Evolutionary conservation across 1,284 basidiomycete species (phyloP).

Genomic region (Rhodotorula sp.): DNA sequence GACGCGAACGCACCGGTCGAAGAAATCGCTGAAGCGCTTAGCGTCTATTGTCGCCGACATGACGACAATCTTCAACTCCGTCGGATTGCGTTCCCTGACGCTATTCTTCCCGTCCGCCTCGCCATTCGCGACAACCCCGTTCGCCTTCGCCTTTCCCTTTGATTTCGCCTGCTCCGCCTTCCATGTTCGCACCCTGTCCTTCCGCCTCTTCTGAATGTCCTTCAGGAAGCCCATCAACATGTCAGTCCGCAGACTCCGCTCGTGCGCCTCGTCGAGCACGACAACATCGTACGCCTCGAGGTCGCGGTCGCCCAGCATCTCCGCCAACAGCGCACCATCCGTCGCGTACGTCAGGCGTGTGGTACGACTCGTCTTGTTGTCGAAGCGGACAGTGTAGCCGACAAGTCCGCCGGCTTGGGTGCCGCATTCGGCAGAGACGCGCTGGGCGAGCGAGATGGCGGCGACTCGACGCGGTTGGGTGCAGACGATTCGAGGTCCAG

Average conservation of each 20-base stretch:
- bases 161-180: conserved; percentile 47
- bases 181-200: conserved; percentile 46
- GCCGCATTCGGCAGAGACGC: conserved; percentile 83
- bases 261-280: conserved; percentile 96
- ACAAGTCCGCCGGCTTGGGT: conserved; percentile 67
- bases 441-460: conserved; percentile 83
- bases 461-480: conserved; percentile 95
- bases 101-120: conserved; percentile 36
- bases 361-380: conserved; percentile 63
- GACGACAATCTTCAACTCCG: conserved; percentile 76
- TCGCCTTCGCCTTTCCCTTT: conserved; percentile 16
- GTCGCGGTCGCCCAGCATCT: conserved; percentile 73
- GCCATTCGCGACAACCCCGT: conserved; percentile 63
- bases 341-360: conserved; percentile 94
- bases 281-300: conserved; percentile 82
- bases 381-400: conserved; percentile 94
- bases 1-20: conserved; percentile 60
- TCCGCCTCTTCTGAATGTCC: conserved; percentile 49
- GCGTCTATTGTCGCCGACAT: conserved; percentile 98
- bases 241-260: conserved; percentile 90
- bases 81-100: conserved; percentile 50
- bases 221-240: conserved; percentile 89
- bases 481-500: conserved; percentile 67
- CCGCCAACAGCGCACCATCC: conserved; percentile 93
- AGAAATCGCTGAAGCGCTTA: conserved; percentile 87